Evolutionary conservation across 441 rosid species (phyloP).

Genomic region (Monsonia emarginata): DNA sequence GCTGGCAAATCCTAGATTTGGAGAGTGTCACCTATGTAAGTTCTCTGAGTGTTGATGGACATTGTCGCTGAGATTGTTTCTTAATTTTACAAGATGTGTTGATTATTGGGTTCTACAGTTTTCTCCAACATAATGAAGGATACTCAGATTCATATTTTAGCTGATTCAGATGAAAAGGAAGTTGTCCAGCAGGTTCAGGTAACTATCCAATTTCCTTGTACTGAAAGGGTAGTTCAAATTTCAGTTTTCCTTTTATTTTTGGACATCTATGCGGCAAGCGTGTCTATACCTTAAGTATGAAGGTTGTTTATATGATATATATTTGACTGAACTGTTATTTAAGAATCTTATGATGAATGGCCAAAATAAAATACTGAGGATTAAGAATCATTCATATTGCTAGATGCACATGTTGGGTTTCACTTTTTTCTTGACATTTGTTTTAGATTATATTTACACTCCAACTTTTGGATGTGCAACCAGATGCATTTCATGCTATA

Average conservation of each 20-base stretch:
- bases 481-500: background rate
- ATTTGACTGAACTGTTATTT: background rate
- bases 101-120: constrained; percentile 38
- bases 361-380: background rate
- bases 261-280: too few species aligned
- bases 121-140: constrained; percentile 92
- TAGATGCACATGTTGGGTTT: background rate
- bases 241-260: too few species aligned
- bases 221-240: background rate
- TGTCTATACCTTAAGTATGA: background rate
- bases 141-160: constrained; percentile 86
- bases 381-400: background rate
- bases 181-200: constrained; percentile 93
- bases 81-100: constrained; percentile 1
- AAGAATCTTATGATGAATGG: background rate
- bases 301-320: background rate
- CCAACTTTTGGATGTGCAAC: background rate
- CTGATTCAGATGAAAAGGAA: constrained; percentile 93
- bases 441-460: background rate
- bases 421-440: background rate
- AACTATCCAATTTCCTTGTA: constrained; percentile 4
- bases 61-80: constrained; percentile 4
- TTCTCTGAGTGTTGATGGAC: constrained; percentile 8
- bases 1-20: constrained; percentile 71
- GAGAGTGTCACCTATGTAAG: constrained; percentile 82